Base-by-base conservation (phyloP, 345 rosid genomes). In the Hibiscus tridactylites region DNA sequence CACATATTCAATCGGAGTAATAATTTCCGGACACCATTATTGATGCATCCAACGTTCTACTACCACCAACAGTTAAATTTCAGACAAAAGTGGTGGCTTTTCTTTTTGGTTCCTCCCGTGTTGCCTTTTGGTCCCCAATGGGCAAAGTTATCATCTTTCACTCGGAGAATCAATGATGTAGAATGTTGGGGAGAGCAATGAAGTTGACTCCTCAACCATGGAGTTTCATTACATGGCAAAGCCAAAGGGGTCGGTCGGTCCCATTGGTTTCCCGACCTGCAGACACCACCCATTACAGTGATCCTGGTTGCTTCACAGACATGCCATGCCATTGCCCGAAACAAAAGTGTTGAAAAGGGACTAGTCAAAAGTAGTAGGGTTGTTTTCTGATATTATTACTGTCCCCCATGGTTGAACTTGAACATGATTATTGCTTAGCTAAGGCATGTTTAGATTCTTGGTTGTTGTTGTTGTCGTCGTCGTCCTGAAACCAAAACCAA, bases 151-250 rank as follows among this genome's bases (percentile, higher is more conserved):
- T 66, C 12, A 68, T 47, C 61, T 12, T 8, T 50, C 59, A 50
- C 50, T 31, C 50, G 12, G 70, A 72, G 69, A 74, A 39, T 39
- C 44, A 78, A 77, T 83, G 76, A 81, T 79, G 78, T 80, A 63
- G 61, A 24, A 68, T 77, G 86, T 79, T 81, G 85, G 81, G 66
- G 71, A 58, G 72, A 72, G 81, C 78, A 81, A 9, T 82, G 93
- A 86, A 78, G 83, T 83, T 81, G 97, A 88, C 96, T 80, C 79
- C 59, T 83, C 88, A 82, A 78, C 86, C 73, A 83, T 81, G 76
- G 81, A 74, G 75, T 76, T 68, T 5, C 0, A n/a, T 42, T 74
- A 75, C 68, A 56, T 63, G 80, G 71, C 68, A 47, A 71, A 66
- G 77, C 83, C 76, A 47, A 47, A 69, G 81, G 47, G 47, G 47